phyloP scores from a whole-genome alignment of 805 yeast species.

The Saccharomycopsis sp. region DNA sequence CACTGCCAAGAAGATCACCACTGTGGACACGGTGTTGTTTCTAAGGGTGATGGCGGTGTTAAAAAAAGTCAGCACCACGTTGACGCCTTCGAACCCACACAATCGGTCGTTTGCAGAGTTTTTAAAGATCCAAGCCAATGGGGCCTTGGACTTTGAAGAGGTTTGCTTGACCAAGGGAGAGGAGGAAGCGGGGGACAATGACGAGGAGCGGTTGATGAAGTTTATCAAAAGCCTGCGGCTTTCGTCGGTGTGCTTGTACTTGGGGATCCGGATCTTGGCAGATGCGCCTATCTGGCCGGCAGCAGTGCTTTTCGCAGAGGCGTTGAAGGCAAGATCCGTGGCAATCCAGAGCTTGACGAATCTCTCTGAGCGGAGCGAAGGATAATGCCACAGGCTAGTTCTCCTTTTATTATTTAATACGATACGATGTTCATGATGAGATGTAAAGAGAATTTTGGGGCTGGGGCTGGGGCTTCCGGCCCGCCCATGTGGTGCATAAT shows the following conservation, averaged over 20 bases:
- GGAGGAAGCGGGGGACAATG: slow-evolving; percentile 35
- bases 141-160: slow-evolving; percentile 46
- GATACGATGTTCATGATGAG: too few relatives aligned
- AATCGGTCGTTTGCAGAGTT: slow-evolving; percentile 49
- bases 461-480: too few relatives aligned
- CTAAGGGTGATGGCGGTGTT: slow-evolving; percentile 51
- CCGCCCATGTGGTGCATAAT: too few relatives aligned
- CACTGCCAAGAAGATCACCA: slow-evolving; percentile 26
- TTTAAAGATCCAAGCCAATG: slow-evolving; percentile 48
- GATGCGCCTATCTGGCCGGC: slow-evolving; percentile 88
- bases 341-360: slow-evolving; percentile 23
- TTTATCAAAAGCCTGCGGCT: slow-evolving; percentile 42
- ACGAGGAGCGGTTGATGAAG: slow-evolving; percentile 36
- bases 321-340: slow-evolving; percentile 56
- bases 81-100: slow-evolving; percentile 44
- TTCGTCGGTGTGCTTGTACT: slow-evolving; percentile 48
- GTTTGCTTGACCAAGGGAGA: slow-evolving; percentile 24
- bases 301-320: slow-evolving; percentile 71
- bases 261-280: slow-evolving; percentile 69
- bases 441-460: too few relatives aligned
- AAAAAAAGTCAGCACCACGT: slow-evolving; percentile 49
- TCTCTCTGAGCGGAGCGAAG: not conserved
- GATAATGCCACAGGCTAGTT: too few relatives aligned
- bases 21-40: slow-evolving; percentile 56
- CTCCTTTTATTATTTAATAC: too few relatives aligned